Evolutionary conservation across 495 filamentous ascomycete genomes (phyloP).

Genomic region (Neurospora intermedia): DNA sequence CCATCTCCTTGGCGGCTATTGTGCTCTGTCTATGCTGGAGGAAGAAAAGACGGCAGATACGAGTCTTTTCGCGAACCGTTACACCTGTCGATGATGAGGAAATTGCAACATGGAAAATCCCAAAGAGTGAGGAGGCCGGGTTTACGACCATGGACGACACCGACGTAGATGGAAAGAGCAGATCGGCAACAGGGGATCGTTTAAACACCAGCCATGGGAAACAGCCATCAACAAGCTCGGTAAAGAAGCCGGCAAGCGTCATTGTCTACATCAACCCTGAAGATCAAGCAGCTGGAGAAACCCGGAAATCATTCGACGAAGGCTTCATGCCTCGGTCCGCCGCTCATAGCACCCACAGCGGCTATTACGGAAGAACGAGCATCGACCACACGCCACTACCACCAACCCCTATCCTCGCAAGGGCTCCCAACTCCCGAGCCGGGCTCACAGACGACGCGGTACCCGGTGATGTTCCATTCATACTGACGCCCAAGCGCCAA

Average conservation of each 20-base stretch:
- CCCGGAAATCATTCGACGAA: slow-evolving; percentile 25
- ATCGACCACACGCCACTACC: slow-evolving; percentile 28
- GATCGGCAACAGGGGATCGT: slow-evolving; percentile 10
- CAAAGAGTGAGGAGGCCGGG: slow-evolving; percentile 14
- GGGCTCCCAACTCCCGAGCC: slow-evolving; percentile 36
- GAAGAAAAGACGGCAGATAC: slow-evolving; percentile 21
- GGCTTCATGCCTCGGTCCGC: slow-evolving; percentile 23
- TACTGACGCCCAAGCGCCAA: slow-evolving; percentile 27
- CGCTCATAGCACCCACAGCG: slow-evolving; percentile 3
- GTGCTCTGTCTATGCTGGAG: slow-evolving; percentile 22
- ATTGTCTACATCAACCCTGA: slow-evolving; percentile 31
- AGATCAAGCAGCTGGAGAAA: background rate
- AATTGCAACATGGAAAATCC: slow-evolving; percentile 39
- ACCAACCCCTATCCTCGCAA: slow-evolving; percentile 32
- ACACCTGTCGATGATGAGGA: slow-evolving; percentile 43
- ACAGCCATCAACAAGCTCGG: slow-evolving; percentile 28
- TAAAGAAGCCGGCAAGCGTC: slow-evolving; percentile 29
- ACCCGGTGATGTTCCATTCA: slow-evolving; percentile 37
- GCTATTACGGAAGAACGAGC: slow-evolving; percentile 19
- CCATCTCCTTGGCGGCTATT: slow-evolving; percentile 23
- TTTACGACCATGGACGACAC: slow-evolving; percentile 8
- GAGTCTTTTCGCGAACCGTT: slow-evolving; percentile 31
- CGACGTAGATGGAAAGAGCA: slow-evolving; percentile 12
- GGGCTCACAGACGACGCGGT: slow-evolving; percentile 40
- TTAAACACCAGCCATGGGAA: slow-evolving; percentile 20